Evolutionary conservation across 176 grass and related monocot species (phyloP), one percentile per base, ranked within the genome.

Genomic region (Bolboschoenus planiculmis): DNA sequence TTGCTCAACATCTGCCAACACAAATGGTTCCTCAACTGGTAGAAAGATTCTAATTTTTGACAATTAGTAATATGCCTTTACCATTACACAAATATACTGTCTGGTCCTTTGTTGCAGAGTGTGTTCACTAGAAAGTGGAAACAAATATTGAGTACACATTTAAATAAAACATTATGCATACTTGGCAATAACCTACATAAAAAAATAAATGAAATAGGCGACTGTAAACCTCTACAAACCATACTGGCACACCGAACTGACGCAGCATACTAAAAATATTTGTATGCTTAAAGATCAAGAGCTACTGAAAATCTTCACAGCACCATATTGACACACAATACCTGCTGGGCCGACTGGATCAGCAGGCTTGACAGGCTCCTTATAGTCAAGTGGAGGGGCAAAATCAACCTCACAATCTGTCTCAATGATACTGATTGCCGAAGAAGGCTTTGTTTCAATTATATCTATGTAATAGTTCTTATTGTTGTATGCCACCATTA

Each of bases 351-450:
- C 83, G 35, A 36, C 56, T 85, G 91, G 87, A 85, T 85, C 64
- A 54, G 85, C 16, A 84, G 82, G 35, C 74, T 87, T 90, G 88
- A 75, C 80, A 79, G 81, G 96, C 68, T 95, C 96, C 82, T 89
- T 90, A 29, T 99, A 99, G 83, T 99, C 96, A 47, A 99, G 93
- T 66, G 96, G 96, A 56, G 96, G 96, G 29, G 96, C 96, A 86
- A 99, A 99, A 86, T 99, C 96, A 73, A 99, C 96, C 89, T 99
- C 96, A 86, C 96, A 99, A 61, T 99, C 96, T 21, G 96, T 99
- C 82, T 99, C 96, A 71, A 99, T 99, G 66, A 99, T 95, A 79
- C 90, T 99, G 33, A 99, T 91, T 86, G 92, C 96, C 81, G 72
- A 73, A 29, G 96, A 89, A 74, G 96, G 96, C 72, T 99, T 99